Evolutionary conservation across 768 basidiomycete species (phyloP).

Genomic region (Cystoderma amianthinum): DNA sequence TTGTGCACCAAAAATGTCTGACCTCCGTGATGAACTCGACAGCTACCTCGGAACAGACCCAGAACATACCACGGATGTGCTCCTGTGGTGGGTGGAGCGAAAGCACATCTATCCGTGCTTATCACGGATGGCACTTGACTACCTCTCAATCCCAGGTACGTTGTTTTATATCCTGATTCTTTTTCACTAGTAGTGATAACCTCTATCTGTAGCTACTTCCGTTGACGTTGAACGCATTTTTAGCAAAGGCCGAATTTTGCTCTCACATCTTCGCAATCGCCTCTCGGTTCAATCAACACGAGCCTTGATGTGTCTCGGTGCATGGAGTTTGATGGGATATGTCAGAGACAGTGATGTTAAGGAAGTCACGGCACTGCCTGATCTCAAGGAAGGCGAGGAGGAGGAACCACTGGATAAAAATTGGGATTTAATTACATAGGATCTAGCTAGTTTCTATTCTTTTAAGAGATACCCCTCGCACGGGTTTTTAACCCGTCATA

Average conservation of each 20-base stretch:
- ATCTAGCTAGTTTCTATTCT: too few relatives aligned
- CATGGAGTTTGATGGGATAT: conserved; percentile 21
- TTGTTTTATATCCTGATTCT: conserved; percentile 5
- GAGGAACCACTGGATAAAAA: conserved; percentile 9
- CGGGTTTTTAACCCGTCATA: too few relatives aligned
- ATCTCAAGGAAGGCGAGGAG: conserved; percentile 9
- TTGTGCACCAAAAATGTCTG: conserved; percentile 6
- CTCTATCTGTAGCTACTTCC: conserved; percentile 19
- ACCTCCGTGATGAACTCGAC: conserved; percentile 16
- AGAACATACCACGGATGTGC: conserved; percentile 13
- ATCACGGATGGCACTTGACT: conserved; percentile 24
- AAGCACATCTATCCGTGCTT: conserved; percentile 17
- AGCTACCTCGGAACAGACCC: conserved; percentile 16
- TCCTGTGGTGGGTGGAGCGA: conserved; percentile 22
- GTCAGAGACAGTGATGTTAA: conserved; percentile 18
- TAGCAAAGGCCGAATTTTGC: conserved; percentile 17
- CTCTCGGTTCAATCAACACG: conserved; percentile 17
- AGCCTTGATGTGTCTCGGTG: conserved; percentile 24
- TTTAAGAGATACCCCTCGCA: too few relatives aligned
- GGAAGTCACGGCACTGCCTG: conserved; percentile 7
- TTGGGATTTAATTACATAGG: conserved; percentile 16
- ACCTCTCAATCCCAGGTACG: conserved; percentile 22
- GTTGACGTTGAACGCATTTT: conserved; percentile 21
- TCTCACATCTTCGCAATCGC: conserved; percentile 16
- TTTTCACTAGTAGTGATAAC: conserved; percentile 1